Percentiles rank a stretch among this genome's conserved stretches.
Conservation (phyloP, 2,329 filamentous ascomycete genomes). For the Cladophialophora exuberans region DNA sequence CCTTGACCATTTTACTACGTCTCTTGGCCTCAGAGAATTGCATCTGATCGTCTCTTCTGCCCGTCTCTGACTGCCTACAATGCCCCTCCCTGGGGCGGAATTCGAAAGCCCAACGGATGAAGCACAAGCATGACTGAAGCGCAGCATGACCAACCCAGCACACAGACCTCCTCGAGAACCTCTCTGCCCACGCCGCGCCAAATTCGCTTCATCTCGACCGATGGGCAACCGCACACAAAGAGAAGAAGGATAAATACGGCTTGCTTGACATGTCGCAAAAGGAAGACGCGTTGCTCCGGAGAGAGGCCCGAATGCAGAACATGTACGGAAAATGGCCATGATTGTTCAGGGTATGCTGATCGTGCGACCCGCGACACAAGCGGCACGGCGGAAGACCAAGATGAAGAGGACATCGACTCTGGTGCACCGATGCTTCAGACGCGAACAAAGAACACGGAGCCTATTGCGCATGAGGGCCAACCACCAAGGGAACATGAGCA, state of each 20-base stretch:
- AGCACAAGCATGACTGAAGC: conserved; percentile 18
- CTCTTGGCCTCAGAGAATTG: no score
- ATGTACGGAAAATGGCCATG: conserved; percentile 71
- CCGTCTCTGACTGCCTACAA: conserved; percentile 3
- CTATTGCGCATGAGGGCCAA: background rate
- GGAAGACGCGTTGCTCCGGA: conserved; percentile 75
- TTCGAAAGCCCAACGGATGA: conserved; percentile 10
- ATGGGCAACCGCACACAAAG: conserved; percentile 79
- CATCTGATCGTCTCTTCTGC: no score
- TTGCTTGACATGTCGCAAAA: conserved; percentile 73
- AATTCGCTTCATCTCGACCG: conserved; percentile 80
- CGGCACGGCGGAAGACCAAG: conserved; percentile 22
- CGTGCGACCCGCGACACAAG: conserved; percentile 17
- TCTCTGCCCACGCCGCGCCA: conserved; percentile 38
- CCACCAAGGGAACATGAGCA: background rate
- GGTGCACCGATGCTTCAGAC: conserved; percentile 15
- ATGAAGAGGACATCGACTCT: conserved; percentile 22
- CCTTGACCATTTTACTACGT: no score
- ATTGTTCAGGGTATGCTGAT: conserved; percentile 69
- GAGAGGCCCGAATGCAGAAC: conserved; percentile 74
- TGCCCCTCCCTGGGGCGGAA: conserved; percentile 7
- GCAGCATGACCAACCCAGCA: conserved; percentile 4
- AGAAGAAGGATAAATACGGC: conserved; percentile 77
- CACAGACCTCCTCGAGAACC: conserved; percentile 1
- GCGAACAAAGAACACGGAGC: conserved; percentile 7